Evolutionary conservation across 2,329 filamentous ascomycete genomes (phyloP), one percentile per base, ranked within the genome.

Genomic region (Aureobasidium uvarum): DNA sequence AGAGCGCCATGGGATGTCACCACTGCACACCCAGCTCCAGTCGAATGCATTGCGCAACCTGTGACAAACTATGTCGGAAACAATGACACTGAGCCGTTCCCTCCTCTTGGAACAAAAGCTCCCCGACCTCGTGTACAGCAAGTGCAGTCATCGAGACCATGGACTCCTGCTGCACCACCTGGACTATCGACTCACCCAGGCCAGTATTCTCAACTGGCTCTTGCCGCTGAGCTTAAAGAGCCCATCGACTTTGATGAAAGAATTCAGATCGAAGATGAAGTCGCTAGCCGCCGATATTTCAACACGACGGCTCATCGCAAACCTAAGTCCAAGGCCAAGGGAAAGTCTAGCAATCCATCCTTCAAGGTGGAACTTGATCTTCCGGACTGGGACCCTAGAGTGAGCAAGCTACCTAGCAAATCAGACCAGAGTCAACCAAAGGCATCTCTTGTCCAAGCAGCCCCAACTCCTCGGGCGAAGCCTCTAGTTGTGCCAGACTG

Each of bases 221-320:
- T 41, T 7, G 7, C 58, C 16, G 13, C 45, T 25, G 13, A 39
- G 45, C 20, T 25, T 20, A 45, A 31, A 1, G 33, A 50, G 14
- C 16, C 33, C 6, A 31, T 23, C 13, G 63, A 60, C 36, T 7
- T 63, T 18, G 11, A 28, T 2, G 65, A 66, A 18, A 46, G 20
- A 16, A 7, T 66, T 2, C 48, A 66, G 43, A 13, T 23, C 1
- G 51, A 48, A 16, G 39, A 50, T n/a, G 56, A 62, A 38, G 38
- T 55, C n/a, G 58, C 60, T 2, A 63, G 18, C 16, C 36, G 58
- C 1, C n/a, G 13, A 6, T 63, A 62, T n/a, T 41, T 48, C 3
- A 8, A 38, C 5, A 62, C 66, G 2, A 62, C 56, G n/a, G 11
- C 14, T 28, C 55, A 66, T 10, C 25, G 46, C 14, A 66, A 60